Base-by-base conservation (phyloP, 768 basidiomycete species). In the Scleroderma bovista region DNA sequence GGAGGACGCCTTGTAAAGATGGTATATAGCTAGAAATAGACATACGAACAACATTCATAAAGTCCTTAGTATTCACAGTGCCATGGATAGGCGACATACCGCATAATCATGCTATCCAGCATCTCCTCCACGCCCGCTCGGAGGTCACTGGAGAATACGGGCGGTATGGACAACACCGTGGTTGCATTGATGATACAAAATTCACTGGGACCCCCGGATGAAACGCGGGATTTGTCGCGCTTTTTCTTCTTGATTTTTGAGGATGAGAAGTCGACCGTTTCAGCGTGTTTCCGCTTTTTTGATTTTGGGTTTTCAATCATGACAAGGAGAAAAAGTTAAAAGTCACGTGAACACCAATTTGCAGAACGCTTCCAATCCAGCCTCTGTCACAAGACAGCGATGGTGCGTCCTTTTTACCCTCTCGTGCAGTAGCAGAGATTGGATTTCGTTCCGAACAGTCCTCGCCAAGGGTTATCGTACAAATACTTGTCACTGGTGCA, bases 61-160 rank as follows among this genome's bases (percentile, higher is more conserved):
- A 39, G 48, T 46, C 37, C 43, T 29, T 23, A 41, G 49, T 26
- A 51, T 53, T 51, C 53, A 42, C 36, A 31, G 36, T 47, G 41
- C n/a, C 44, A 17, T 31, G 10, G 20, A 17, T 6, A 22, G 40
- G 19, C 6, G 15, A 69, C 79, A 58, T 61, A 93, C 94, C 89
- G 83, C 94, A 97, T 95, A 13, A 95, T 71, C 87, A 96, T 87
- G 8, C 88, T 89, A 67, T 97, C 93, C 16, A 97, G 72, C 80
- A 93, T 83, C 69, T 97, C 92, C 61, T 86, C 81, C 16, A 81
- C 88, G 7, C 94, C 94, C 36, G 67, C 72, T 10, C 77, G 72
- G n/a, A 85, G 78, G 67, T 87, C 79, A 38, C 71, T 75, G 15
- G 88, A 79, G 64, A 92, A 95, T 38, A 86, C 75, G 1, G 93